Evolutionary conservation across 2,329 filamentous ascomycete species (phyloP).

Genomic region (Dryadomyces quercus-mongolicae): DNA sequence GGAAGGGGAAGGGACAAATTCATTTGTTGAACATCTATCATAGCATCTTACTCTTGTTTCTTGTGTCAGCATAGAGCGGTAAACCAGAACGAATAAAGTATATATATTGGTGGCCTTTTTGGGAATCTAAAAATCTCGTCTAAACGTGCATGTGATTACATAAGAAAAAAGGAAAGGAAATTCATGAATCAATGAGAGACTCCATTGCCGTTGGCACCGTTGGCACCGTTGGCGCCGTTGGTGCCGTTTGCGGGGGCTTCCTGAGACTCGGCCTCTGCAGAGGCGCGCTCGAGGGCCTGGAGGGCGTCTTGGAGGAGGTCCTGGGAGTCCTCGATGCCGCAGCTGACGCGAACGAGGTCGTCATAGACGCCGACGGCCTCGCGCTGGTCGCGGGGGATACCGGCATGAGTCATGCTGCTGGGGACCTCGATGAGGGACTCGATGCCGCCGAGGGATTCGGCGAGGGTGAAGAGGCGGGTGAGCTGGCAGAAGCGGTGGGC

Average conservation of each 20-base stretch:
- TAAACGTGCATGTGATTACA: too few species aligned
- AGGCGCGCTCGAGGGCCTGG: conserved; percentile 66
- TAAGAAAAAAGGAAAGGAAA: too few species aligned
- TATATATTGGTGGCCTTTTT: too few species aligned
- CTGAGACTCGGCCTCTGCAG: conserved; percentile 24
- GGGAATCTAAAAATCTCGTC: too few species aligned
- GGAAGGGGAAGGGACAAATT: too few species aligned
- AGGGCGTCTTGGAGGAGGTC: conserved; percentile 75
- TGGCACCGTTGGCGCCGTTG: conserved; percentile 6
- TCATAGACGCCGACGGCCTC: conserved; percentile 92
- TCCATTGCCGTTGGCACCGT: too few species aligned
- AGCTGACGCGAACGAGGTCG: conserved; percentile 86
- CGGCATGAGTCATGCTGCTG: conserved; percentile 92
- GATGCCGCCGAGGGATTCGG: conserved; percentile 79
- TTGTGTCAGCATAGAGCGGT: too few species aligned
- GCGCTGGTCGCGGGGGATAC: conserved; percentile 79
- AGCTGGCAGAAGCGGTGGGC: conserved; percentile 86
- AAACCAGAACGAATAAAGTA: too few species aligned
- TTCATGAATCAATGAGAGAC: too few species aligned
- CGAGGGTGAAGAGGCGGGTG: conserved; percentile 83
- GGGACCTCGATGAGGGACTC: conserved; percentile 89
- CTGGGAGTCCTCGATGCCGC: conserved; percentile 80
- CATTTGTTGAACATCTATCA: too few species aligned
- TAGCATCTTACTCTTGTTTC: too few species aligned
- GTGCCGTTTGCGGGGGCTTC: too few species aligned